Evolutionary conservation across 805 yeast genomes (phyloP).

Genomic region (Priceomyces fermenticarens): DNA sequence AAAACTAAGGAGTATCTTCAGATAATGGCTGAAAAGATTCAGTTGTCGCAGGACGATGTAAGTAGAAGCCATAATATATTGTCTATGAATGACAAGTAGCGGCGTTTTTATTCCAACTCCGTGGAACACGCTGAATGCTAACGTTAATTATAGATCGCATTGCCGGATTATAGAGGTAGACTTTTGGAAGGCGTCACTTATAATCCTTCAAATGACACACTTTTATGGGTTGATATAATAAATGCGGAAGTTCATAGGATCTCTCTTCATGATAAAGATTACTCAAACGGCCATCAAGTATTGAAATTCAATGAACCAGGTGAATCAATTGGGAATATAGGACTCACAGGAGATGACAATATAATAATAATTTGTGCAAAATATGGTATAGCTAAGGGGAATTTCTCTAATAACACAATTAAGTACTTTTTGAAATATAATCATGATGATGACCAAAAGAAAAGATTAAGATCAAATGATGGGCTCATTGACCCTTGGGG

Average conservation of each 20-base stretch:
- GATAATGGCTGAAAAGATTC: constrained; percentile 2
- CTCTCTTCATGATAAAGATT: constrained; percentile 12
- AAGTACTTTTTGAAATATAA: constrained; percentile 43
- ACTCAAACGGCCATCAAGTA: constrained; percentile 30
- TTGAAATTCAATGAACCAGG: constrained; percentile 31
- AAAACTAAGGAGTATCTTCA: no score
- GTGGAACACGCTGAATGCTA: neutral
- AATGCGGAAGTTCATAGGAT: constrained; percentile 38
- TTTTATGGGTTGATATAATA: constrained; percentile 45
- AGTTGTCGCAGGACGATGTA: constrained; percentile 5
- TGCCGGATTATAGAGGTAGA: constrained; percentile 39
- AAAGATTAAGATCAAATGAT: constrained; percentile 60
- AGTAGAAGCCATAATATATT: no score
- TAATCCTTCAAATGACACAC: constrained; percentile 51
- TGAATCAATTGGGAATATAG: constrained; percentile 68
- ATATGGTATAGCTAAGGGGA: constrained; percentile 59
- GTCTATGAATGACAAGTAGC: no score
- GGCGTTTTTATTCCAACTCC: neutral
- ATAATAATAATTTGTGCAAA: constrained; percentile 59
- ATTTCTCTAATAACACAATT: constrained; percentile 35
- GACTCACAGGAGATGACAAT: constrained; percentile 56
- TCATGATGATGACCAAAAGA: constrained; percentile 17
- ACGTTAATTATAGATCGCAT: constrained; percentile 9
- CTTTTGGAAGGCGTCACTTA: constrained; percentile 69
- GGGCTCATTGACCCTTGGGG: constrained; percentile 80